phyloP scores from a whole-genome alignment of 345 rosid genomes.

The Anastatica hierochuntica region DNA sequence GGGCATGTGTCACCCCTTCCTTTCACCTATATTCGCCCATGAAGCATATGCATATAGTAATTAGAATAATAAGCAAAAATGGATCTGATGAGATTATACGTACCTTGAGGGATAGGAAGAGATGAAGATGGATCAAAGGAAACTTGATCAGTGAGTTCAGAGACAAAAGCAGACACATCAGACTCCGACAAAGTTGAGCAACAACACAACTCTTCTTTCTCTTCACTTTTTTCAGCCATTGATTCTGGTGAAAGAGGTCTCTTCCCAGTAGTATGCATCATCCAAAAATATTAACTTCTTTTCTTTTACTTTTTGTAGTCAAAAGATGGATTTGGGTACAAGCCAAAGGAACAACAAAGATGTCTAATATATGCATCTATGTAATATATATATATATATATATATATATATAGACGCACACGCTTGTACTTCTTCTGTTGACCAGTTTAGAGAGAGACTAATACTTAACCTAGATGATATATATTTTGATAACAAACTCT shows the following conservation, averaged over 20 bases:
- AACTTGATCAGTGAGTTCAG: constrained; percentile 25
- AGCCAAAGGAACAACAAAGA: constrained; percentile 10
- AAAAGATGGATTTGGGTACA: constrained; percentile 17
- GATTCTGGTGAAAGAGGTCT: constrained; percentile 26
- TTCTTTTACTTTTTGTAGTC: background rate
- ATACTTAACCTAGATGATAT: too few species aligned
- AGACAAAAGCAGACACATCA: constrained; percentile 27
- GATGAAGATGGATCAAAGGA: constrained; percentile 2
- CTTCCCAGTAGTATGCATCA: constrained; percentile 22
- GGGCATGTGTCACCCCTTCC: too few species aligned
- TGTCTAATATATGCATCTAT: background rate
- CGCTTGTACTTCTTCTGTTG: constrained; percentile 25
- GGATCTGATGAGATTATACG: background rate
- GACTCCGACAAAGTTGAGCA: constrained; percentile 24
- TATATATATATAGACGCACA: constrained; percentile 13
- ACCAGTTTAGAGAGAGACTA: constrained; percentile 2
- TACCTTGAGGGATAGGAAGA: constrained; percentile 12
- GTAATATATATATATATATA: constrained; percentile 18
- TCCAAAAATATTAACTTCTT: background rate
- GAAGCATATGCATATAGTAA: too few species aligned
- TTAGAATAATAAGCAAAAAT: background rate
- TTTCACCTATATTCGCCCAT: too few species aligned
- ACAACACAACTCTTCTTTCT: background rate
- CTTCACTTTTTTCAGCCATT: constrained; percentile 15
- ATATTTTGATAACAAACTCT: too few species aligned